These are phyloP conservation scores for Backusella westeae DNA, from an alignment of 192 early-diverging fungal species.

Conservation along the genomic window DNA sequence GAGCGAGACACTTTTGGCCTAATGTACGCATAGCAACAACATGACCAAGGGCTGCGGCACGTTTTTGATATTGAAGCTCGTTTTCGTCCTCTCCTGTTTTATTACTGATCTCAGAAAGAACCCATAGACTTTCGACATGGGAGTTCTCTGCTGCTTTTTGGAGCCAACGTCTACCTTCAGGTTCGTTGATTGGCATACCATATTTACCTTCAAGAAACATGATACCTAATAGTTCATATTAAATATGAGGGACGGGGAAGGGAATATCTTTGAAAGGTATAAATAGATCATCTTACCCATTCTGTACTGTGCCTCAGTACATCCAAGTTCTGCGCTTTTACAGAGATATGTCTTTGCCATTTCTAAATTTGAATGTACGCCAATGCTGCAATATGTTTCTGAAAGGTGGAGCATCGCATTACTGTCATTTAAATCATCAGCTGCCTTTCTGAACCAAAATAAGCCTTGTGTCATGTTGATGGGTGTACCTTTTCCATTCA, in stretches of 20 bases:
- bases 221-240: background rate
- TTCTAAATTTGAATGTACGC: background rate
- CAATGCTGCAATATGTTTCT: conserved; percentile 4
- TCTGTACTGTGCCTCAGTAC: conserved; percentile 22
- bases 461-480: conserved; percentile 17
- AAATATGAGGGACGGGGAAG: background rate
- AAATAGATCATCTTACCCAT: conserved; percentile 12
- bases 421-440: conserved; percentile 25
- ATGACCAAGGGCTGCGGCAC: conserved; percentile 13
- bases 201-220: conserved; percentile 3
- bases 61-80: conserved; percentile 6
- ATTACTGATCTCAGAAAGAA: background rate
- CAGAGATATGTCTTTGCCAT: conserved; percentile 10
- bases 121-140: conserved; percentile 5
- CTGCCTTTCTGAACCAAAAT: conserved; percentile 31
- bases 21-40: conserved; percentile 21
- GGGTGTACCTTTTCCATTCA: conserved; percentile 20
- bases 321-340: conserved; percentile 15
- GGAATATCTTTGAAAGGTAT: background rate
- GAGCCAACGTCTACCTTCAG: conserved; percentile 18
- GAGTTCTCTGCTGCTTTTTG: conserved; percentile 2
- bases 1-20: conserved; percentile 2
- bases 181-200: conserved; percentile 6
- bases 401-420: conserved; percentile 19
- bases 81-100: background rate